These are phyloP conservation scores for Verticillium tricorpus DNA, from an alignment of 2,329 filamentous ascomycete genomes.

Conservation along the genomic window DNA sequence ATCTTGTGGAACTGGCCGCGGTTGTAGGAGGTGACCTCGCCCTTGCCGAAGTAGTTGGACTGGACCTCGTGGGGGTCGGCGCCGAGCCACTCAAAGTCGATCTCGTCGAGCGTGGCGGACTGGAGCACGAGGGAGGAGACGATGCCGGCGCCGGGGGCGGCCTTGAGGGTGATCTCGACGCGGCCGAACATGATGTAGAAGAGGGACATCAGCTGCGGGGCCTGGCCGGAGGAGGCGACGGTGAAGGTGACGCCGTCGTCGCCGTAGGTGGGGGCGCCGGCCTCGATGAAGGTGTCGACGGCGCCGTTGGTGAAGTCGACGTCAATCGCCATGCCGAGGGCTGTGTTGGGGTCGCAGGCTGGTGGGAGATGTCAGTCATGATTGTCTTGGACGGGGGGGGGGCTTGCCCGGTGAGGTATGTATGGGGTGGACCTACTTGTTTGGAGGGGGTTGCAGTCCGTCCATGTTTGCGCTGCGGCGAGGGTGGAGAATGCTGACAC, in stretches of 20 bases:
- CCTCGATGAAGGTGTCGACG: conserved; percentile 73
- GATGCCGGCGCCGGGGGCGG: conserved; percentile 84
- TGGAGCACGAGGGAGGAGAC: conserved; percentile 89
- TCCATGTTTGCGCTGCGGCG: conserved; percentile 33
- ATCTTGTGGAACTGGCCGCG: conserved; percentile 74
- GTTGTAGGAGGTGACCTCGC: conserved; percentile 78
- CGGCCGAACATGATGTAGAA: conserved; percentile 99
- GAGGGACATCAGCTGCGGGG: conserved; percentile 79
- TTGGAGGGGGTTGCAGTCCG: conserved; percentile 33
- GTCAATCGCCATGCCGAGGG: conserved; percentile 74
- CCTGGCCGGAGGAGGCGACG: conserved; percentile 71
- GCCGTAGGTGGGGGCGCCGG: conserved; percentile 68
- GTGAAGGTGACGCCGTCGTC: conserved; percentile 77
- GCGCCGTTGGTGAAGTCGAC: conserved; percentile 78
- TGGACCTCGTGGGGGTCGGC: conserved; percentile 75
- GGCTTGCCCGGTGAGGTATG: not conserved
- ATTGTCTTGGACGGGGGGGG: not conserved
- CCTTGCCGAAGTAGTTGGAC: conserved; percentile 96
- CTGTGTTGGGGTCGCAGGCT: conserved; percentile 71
- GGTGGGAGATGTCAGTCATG: conserved; percentile 21
- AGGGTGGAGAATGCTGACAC: conserved; percentile 15
- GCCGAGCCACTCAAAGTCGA: conserved; percentile 96
- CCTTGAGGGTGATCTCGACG: conserved; percentile 79
- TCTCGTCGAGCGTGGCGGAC: conserved; percentile 90
- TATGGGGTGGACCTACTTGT: conserved; percentile 16